Conservation (phyloP, 495 filamentous ascomycete genomes). For the Zalerion maritima region DNA sequence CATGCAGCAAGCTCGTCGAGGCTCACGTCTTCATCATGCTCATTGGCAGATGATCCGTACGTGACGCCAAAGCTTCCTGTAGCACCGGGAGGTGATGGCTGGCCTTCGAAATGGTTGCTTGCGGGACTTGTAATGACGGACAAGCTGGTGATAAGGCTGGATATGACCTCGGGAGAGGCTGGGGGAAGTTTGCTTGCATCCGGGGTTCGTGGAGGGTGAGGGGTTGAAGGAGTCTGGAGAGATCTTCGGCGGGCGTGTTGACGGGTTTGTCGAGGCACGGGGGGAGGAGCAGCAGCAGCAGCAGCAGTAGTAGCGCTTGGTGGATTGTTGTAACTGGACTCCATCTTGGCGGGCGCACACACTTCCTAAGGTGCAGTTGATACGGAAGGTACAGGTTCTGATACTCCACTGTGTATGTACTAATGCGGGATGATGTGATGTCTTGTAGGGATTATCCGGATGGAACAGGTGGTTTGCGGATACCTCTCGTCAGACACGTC, state of each 20-base stretch:
- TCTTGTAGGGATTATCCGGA: too few species aligned
- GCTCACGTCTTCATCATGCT: conserved; percentile 48
- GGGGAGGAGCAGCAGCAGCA: conserved; percentile 11
- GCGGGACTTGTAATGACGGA: conserved; percentile 70
- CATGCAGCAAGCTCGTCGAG: conserved; percentile 51
- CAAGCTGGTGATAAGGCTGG: conserved; percentile 80
- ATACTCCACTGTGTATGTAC: too few species aligned
- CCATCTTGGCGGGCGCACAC: too few species aligned
- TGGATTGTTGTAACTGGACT: too few species aligned
- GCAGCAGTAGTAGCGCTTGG: too few species aligned
- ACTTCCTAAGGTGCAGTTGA: too few species aligned
- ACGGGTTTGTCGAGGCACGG: conserved; percentile 17
- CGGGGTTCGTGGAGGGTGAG: conserved; percentile 12
- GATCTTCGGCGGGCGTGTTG: conserved; percentile 23
- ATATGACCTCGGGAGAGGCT: conserved; percentile 85
- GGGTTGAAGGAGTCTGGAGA: conserved; percentile 17
- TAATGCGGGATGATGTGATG: too few species aligned
- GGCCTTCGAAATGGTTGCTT: conserved; percentile 55
- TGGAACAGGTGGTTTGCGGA: too few species aligned
- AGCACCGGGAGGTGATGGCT: conserved; percentile 15
- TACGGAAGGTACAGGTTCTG: too few species aligned
- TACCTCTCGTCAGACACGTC: too few species aligned
- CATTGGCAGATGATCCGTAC: conserved; percentile 36
- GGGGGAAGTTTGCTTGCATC: conserved; percentile 36
- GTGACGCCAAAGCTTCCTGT: conserved; percentile 55